Evolutionary conservation across 495 filamentous ascomycete species (phyloP).

Genomic region (Margaritispora aquatica): DNA sequence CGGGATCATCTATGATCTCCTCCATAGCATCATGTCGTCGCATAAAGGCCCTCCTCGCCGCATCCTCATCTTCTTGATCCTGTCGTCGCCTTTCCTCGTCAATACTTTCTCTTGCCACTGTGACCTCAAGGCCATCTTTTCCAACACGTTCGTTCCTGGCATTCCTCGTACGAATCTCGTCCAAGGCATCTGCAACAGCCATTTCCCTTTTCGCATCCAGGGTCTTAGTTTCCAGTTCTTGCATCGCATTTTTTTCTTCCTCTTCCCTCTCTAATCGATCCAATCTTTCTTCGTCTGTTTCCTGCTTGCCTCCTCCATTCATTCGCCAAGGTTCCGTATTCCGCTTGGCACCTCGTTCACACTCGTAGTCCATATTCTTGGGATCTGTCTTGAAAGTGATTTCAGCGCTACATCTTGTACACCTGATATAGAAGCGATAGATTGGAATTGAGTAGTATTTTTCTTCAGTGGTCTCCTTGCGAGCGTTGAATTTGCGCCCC

Average conservation of each 20-base stretch:
- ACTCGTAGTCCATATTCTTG: conserved; percentile 87
- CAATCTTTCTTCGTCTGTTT: conserved; percentile 84
- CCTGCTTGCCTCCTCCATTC: conserved; percentile 49
- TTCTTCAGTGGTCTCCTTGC: conserved; percentile 90
- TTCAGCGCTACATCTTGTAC: conserved; percentile 82
- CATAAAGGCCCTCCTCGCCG: conserved; percentile 72
- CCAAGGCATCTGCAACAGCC: conserved; percentile 91
- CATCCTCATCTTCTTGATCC: conserved; percentile 83
- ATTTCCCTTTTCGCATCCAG: conserved; percentile 94
- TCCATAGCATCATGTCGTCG: conserved; percentile 37
- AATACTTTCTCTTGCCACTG: conserved; percentile 37
- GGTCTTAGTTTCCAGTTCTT: conserved; percentile 75
- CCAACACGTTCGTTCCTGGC: conserved; percentile 74
- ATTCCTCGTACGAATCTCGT: conserved; percentile 90
- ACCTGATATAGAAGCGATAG: conserved; percentile 91
- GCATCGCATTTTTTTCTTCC: conserved; percentile 65
- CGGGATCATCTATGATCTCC: conserved; percentile 32
- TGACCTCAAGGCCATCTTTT: conserved; percentile 45
- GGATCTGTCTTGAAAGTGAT: conserved; percentile 96
- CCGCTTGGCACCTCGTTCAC: conserved; percentile 79
- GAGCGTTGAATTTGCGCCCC: conserved; percentile 93
- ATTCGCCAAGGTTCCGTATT: conserved; percentile 91
- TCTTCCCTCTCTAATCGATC: conserved; percentile 78
- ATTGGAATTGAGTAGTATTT: conserved; percentile 86
- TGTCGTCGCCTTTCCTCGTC: conserved; percentile 57